Evolutionary conservation across 139 green algal species (phyloP).

Genomic region (Diplosphaera chodatii): DNA sequence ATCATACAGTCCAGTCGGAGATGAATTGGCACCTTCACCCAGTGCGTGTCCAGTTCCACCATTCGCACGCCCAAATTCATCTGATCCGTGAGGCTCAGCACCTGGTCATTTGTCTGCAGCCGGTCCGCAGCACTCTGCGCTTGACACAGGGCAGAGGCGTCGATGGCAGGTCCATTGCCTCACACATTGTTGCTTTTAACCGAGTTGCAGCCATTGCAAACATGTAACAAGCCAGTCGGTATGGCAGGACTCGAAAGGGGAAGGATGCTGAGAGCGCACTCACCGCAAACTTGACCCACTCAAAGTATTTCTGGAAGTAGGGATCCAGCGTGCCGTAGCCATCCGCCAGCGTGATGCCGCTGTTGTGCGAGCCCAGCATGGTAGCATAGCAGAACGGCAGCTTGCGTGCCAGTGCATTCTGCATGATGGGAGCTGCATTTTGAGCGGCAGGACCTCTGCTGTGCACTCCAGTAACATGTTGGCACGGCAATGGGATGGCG

Average conservation of each 20-base stretch:
- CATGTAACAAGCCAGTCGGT: no score
- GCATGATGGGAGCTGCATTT: conserved; percentile 6
- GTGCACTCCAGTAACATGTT: no score
- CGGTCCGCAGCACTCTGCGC: background rate
- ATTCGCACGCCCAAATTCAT: conserved; percentile 63
- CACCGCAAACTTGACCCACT: conserved; percentile 34
- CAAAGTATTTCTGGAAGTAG: conserved; percentile 46
- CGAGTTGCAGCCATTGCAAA: no score
- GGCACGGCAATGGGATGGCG: no score
- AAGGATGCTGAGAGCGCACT: background rate
- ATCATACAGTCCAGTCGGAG: no score
- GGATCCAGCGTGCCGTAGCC: conserved; percentile 69
- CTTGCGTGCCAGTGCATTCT: conserved; percentile 31
- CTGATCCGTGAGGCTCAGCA: conserved; percentile 65
- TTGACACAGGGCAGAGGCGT: background rate
- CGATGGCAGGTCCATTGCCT: no score
- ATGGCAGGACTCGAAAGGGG: no score
- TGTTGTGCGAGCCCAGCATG: conserved; percentile 69
- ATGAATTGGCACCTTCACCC: conserved; percentile 51
- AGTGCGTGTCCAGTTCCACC: conserved; percentile 77
- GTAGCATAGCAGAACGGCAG: conserved; percentile 43
- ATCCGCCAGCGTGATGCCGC: conserved; percentile 62
- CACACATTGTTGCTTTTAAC: no score
- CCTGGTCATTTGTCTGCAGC: conserved; percentile 68
- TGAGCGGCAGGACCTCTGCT: no score